These are phyloP conservation scores for Rhododendron kiyosumense DNA, from an alignment of 148 eudicot genomes.

Conservation along the genomic window DNA sequence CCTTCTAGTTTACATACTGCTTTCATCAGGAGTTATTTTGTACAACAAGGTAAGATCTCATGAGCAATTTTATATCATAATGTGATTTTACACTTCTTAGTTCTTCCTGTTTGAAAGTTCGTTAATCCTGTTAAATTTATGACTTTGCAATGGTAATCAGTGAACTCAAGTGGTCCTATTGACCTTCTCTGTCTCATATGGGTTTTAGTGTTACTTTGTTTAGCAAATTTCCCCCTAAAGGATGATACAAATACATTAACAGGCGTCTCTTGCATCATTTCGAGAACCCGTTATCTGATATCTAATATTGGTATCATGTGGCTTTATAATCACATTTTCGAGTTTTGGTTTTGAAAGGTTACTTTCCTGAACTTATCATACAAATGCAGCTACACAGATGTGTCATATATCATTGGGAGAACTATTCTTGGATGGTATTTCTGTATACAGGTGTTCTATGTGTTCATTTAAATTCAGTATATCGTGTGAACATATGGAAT, in stretches of 20 bases:
- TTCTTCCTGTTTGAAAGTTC: background rate
- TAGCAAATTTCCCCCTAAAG: background rate
- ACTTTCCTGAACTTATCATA: background rate
- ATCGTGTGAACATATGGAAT: background rate
- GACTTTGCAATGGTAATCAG: background rate
- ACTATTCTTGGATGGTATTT: background rate
- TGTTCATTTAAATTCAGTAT: background rate
- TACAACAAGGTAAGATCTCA: slow-evolving; percentile 66
- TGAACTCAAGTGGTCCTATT: background rate
- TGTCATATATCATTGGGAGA: background rate
- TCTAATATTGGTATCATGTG: background rate
- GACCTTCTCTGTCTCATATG: background rate
- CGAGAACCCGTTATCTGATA: background rate
- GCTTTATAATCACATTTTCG: background rate
- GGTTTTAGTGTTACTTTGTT: background rate
- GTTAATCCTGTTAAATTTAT: background rate
- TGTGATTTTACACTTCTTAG: background rate
- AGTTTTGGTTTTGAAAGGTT: background rate
- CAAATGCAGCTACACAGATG: background rate
- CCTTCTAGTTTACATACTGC: slow-evolving; percentile 68
- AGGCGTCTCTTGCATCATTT: background rate
- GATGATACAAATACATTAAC: background rate
- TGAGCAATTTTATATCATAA: background rate
- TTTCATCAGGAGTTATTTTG: slow-evolving; percentile 83
- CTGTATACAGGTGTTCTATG: background rate